Base-by-base conservation (phyloP, 2,329 filamentous ascomycete genomes). In the Ophidiomyces ophidiicola region DNA sequence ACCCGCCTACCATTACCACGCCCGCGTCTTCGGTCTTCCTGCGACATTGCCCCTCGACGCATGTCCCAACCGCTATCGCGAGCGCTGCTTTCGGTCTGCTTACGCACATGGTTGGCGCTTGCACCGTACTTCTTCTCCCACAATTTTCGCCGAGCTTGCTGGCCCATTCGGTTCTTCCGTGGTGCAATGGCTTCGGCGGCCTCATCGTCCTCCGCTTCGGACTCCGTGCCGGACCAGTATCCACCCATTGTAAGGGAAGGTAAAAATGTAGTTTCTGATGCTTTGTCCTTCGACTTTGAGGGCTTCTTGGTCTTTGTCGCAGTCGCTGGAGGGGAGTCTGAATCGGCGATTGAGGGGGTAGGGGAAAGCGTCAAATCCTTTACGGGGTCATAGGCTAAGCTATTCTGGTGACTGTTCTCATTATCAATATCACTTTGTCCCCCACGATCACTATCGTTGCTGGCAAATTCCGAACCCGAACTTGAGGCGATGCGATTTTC, bases 171-270 rank as follows among this genome's bases (percentile, higher is more conserved):
- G 51, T 80, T 79, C 55, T 76, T 77, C 41, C 70, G 64, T 0
- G 66, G 58, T 26, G 56, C 48, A 45, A 66, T 42, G 23, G 65
- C 53, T 5, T 48, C 49, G 6, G 41, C 50, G 5, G 50, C 41
- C 12, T 68, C 64, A 15, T 69, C 59, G 21, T 68, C 64, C 2
- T 71, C 70, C 3, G 67, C 58, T 37, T 67, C 69, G 1, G 68
- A 69, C 44, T 75, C 74, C 4, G 71, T 73, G 29, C 73, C 75
- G n/a, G 74, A 76, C 54, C 70, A 69, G 56, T 79, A 80, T 26
- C 72, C 72, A 11, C 68, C 72, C 55, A 74, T 69, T 39, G 67
- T 72, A 7, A 80, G 64, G 1, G 73, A 74, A 0, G 75, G 75
- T 11, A 80, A 57, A 56, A 78, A 78, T 2, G 69, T 68, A 0